These are phyloP conservation scores for Aristolochia contorta DNA, from an alignment of 164 flowering plant species.

Conservation along the genomic window DNA sequence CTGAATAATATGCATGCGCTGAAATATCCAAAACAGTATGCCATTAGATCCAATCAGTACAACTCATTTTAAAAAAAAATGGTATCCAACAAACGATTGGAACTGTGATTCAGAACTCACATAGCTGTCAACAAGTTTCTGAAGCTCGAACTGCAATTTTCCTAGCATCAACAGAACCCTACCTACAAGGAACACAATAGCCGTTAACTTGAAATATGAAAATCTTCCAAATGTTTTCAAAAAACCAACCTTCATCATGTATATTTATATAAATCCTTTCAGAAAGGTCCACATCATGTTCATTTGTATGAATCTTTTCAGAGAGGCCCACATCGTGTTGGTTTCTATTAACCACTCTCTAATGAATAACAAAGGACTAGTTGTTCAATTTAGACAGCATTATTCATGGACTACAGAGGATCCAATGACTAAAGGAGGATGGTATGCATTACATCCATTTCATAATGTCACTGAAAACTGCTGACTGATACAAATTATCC, in stretches of 20 bases:
- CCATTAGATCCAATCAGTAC: neutral
- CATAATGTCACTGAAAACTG: too few species aligned
- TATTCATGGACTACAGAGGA: too few species aligned
- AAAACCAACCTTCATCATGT: too few species aligned
- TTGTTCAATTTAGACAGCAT: too few species aligned
- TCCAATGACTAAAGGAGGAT: too few species aligned
- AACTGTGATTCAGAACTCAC: constrained; percentile 32
- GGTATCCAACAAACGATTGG: neutral
- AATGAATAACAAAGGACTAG: neutral
- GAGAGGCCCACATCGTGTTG: neutral
- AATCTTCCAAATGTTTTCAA: too few species aligned
- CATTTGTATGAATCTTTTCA: too few species aligned
- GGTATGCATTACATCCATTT: too few species aligned
- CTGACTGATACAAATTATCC: too few species aligned
- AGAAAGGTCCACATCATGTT: neutral
- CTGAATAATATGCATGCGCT: constrained; percentile 78
- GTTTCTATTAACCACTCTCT: neutral
- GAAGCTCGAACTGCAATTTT: constrained; percentile 75
- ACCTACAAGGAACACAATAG: constrained; percentile 29
- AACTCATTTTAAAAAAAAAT: too few species aligned
- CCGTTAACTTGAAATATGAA: neutral
- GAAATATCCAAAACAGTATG: constrained; percentile 20
- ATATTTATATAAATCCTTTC: too few species aligned
- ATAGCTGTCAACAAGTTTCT: constrained; percentile 73
- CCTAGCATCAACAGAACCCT: constrained; percentile 71